Evolutionary conservation across 805 yeast genomes (phyloP).

Genomic region (Candida methanosorbosa): DNA sequence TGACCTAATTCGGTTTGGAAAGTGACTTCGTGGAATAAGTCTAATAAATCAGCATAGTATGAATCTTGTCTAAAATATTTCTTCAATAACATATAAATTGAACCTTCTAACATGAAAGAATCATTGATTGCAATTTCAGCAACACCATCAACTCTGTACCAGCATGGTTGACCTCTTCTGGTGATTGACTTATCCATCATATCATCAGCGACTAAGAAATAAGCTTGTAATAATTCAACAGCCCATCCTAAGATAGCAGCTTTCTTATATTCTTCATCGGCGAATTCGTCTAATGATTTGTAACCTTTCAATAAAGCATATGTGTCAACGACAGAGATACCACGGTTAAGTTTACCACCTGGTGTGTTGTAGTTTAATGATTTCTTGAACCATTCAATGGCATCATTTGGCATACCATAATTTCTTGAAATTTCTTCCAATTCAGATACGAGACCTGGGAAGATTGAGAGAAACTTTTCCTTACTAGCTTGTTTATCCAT

Average conservation of each 20-base stretch:
- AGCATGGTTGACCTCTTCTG: slow-evolving; percentile 97
- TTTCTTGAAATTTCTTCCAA: slow-evolving; percentile 48
- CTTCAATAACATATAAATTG: slow-evolving; percentile 82
- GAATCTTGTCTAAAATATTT: slow-evolving; percentile 75
- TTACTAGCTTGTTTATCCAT: slow-evolving; percentile 34
- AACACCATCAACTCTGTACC: slow-evolving; percentile 79
- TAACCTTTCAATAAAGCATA: slow-evolving; percentile 70
- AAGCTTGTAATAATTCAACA: slow-evolving; percentile 90
- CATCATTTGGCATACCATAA: slow-evolving; percentile 81
- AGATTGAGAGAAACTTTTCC: slow-evolving; percentile 53
- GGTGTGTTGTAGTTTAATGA: slow-evolving; percentile 81
- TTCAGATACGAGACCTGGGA: slow-evolving; percentile 75
- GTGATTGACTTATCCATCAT: slow-evolving; percentile 97
- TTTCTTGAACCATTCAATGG: slow-evolving; percentile 74
- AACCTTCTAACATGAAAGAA: slow-evolving; percentile 93
- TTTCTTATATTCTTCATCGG: slow-evolving; percentile 64
- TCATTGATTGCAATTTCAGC: slow-evolving; percentile 95
- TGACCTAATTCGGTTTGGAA: slow-evolving; percentile 98
- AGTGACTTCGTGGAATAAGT: slow-evolving; percentile 93
- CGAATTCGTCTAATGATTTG: slow-evolving; percentile 47
- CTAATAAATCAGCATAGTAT: slow-evolving; percentile 84
- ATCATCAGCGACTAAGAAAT: slow-evolving; percentile 95
- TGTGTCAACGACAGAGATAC: slow-evolving; percentile 90
- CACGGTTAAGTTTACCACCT: slow-evolving; percentile 96
- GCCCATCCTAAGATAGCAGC: slow-evolving; percentile 93